Conservation (phyloP, 306 rosid species). For the Crotalaria pallida region DNA sequence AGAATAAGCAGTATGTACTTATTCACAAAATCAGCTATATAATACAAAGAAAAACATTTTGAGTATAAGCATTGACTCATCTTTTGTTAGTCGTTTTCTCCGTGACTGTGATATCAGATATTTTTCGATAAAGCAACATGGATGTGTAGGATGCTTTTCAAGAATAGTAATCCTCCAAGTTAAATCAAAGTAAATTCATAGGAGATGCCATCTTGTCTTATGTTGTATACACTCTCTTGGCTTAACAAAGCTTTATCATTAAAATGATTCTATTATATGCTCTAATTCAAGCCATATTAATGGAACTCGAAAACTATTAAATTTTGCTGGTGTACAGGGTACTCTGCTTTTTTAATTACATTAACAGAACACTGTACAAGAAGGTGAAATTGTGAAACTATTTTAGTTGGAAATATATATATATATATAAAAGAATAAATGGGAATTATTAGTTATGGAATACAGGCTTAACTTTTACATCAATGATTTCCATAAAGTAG, state of each 20-base stretch:
- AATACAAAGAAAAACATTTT: too few relatives aligned
- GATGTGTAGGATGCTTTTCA: neutral
- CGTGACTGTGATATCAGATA: neutral
- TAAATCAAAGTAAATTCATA: neutral
- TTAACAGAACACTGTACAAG: neutral
- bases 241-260: neutral
- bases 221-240: neutral
- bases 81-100: neutral
- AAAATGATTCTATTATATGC: neutral
- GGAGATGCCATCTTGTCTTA: neutral
- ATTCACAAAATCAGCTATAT: neutral
- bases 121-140: neutral
- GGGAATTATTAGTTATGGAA: constrained; percentile 11
- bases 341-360: neutral
- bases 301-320: neutral
- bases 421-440: neutral
- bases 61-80: neutral
- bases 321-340: neutral
- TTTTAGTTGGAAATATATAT: neutral
- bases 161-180: neutral
- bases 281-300: neutral
- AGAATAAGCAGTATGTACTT: neutral
- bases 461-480: constrained; percentile 20
- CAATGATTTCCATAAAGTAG: constrained; percentile 25
- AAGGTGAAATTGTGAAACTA: neutral